These are phyloP conservation scores for Anthostomella pinea DNA, from an alignment of 2,329 filamentous ascomycete species.

Conservation along the genomic window DNA sequence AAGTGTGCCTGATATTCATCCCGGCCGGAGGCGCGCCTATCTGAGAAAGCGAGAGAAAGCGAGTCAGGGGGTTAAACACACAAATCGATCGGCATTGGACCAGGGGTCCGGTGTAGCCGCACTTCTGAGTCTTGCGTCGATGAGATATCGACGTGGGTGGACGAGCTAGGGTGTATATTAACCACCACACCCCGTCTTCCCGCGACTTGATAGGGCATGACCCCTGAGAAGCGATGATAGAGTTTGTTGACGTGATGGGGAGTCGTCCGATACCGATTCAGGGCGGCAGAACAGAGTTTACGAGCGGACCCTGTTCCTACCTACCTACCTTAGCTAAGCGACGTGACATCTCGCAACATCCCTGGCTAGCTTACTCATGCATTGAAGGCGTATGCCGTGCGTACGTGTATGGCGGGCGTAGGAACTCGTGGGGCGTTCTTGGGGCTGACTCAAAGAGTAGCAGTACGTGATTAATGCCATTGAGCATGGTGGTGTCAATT, in stretches of 20 bases:
- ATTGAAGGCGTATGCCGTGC: not conserved
- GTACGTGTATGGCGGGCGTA: no score
- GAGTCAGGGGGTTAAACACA: constrained; percentile 12
- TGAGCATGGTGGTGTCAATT: no score
- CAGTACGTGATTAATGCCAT: no score
- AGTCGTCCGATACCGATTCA: constrained; percentile 13
- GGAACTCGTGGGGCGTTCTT: no score
- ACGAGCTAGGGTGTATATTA: constrained; percentile 12
- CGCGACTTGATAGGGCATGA: not conserved
- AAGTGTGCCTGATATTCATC: constrained; percentile 11
- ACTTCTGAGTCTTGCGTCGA: constrained; percentile 15
- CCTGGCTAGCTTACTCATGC: not conserved
- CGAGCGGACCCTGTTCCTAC: not conserved
- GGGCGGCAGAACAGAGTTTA: constrained; percentile 17
- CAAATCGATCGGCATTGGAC: constrained; percentile 15
- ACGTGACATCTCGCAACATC: constrained; percentile 9
- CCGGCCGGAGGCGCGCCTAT: constrained; percentile 15
- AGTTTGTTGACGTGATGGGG: constrained; percentile 12
- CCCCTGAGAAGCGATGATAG: constrained; percentile 6
- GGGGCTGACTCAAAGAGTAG: no score
- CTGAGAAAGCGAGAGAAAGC: constrained; percentile 12
- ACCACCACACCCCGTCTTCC: constrained; percentile 14
- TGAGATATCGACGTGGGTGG: constrained; percentile 1
- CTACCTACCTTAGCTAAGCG: not conserved
- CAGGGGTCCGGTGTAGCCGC: constrained; percentile 18